A percentile compares a stretch with the other conserved stretches of the same genome.
Evolutionary conservation across 2,329 filamentous ascomycete species (phyloP).

Genomic region (Paecilomyces formosus): DNA sequence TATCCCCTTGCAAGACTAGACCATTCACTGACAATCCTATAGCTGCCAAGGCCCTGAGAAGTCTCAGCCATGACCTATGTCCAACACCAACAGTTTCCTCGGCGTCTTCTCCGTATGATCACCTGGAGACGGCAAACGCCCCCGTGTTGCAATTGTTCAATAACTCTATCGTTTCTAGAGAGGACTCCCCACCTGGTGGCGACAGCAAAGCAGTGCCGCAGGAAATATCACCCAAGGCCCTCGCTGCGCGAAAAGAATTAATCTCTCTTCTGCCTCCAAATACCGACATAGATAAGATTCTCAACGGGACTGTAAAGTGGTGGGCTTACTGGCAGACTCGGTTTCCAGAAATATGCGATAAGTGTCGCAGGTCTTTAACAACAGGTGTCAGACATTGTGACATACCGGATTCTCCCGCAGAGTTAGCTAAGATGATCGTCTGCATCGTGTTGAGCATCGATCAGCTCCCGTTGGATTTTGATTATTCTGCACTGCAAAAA

Average conservation of each 20-base stretch:
- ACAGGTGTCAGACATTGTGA: conserved; percentile 3
- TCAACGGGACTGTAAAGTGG: conserved; percentile 20
- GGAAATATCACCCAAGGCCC: conserved; percentile 20
- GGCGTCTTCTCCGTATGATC: conserved; percentile 11
- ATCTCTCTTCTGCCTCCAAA: conserved; percentile 26
- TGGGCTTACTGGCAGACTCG: conserved; percentile 26
- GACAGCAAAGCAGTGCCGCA: conserved; percentile 15
- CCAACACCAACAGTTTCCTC: conserved; percentile 1
- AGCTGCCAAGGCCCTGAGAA: conserved; percentile 16
- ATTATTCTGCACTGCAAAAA: conserved; percentile 26
- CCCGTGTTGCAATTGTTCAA: conserved; percentile 31
- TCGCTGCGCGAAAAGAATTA: conserved; percentile 17
- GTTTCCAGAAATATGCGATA: conserved; percentile 21
- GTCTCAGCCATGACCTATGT: conserved; percentile 7
- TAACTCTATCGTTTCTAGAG: conserved; percentile 26
- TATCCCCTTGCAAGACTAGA: background rate
- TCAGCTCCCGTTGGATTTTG: conserved; percentile 32
- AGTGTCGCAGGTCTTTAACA: conserved; percentile 8
- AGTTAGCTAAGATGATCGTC: conserved; percentile 37
- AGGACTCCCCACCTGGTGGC: conserved; percentile 16
- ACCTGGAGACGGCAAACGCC: conserved; percentile 21
- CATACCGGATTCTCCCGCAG: conserved; percentile 22
- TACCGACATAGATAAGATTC: conserved; percentile 23
- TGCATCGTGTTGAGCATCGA: conserved; percentile 38
- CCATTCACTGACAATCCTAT: background rate